Evolutionary conservation across 2,329 filamentous ascomycete genomes (phyloP).

Genomic region (Aureobasidium namibiae): DNA sequence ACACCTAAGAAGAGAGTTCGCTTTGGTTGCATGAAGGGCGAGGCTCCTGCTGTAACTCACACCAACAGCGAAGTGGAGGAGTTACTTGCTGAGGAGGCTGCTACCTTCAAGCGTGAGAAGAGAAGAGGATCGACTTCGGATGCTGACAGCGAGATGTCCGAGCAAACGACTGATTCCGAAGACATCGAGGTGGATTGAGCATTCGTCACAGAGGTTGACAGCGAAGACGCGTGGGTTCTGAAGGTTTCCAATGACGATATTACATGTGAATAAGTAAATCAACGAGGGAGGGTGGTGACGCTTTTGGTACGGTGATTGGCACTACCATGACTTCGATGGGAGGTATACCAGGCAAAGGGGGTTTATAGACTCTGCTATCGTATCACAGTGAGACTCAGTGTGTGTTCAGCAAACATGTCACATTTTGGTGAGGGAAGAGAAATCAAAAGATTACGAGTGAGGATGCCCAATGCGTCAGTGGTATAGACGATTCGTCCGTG

Average conservation of each 20-base stretch:
- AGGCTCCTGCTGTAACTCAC: background rate
- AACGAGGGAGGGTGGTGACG: background rate
- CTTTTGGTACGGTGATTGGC: background rate
- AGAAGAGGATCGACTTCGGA: background rate
- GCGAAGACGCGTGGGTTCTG: background rate
- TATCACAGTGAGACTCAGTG: background rate
- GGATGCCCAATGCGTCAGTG: background rate
- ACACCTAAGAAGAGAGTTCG: constrained; percentile 7
- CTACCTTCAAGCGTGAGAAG: constrained; percentile 11
- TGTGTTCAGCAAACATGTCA: too few species aligned
- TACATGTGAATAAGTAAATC: background rate
- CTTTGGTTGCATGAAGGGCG: constrained; percentile 9
- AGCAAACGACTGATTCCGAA: background rate
- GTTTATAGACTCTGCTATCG: too few species aligned
- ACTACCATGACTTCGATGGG: background rate
- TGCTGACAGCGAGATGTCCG: background rate
- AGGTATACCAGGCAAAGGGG: background rate
- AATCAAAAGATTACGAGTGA: too few species aligned
- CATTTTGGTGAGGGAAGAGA: too few species aligned
- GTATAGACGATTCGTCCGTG: background rate
- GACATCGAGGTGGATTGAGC: background rate
- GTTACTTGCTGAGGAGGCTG: constrained; percentile 2
- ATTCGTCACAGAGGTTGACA: background rate
- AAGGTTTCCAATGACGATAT: background rate
- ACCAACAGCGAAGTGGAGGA: background rate